Evolutionary conservation across 2,329 filamentous ascomycete genomes (phyloP).

Genomic region (Cladosporium velox): DNA sequence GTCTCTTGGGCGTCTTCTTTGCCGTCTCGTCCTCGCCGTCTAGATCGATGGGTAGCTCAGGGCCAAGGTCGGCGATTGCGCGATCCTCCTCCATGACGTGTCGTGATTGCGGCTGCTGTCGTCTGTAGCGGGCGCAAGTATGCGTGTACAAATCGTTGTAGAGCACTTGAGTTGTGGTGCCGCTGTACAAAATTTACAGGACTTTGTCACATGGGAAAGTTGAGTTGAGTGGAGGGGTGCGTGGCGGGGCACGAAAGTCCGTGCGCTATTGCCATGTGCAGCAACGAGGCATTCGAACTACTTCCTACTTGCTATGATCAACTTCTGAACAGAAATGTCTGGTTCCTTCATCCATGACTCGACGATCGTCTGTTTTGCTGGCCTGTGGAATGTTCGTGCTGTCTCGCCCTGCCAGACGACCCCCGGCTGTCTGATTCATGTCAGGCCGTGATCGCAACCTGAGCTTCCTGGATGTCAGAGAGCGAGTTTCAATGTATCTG

Average conservation of each 20-base stretch:
- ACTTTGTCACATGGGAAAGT: conserved; percentile 1
- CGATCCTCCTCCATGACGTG: conserved; percentile 73
- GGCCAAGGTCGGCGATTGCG: conserved; percentile 68
- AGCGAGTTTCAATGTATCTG: background rate
- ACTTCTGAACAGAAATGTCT: too few relatives aligned
- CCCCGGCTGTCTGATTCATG: background rate
- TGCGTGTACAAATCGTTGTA: background rate
- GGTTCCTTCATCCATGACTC: too few relatives aligned
- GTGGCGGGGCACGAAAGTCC: background rate
- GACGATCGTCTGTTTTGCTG: too few relatives aligned
- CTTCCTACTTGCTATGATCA: too few relatives aligned
- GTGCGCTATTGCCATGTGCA: background rate
- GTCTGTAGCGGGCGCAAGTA: background rate
- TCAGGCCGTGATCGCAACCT: background rate
- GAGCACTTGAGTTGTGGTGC: background rate
- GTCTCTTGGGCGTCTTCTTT: conserved; percentile 77
- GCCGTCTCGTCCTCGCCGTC: conserved; percentile 50
- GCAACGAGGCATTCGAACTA: background rate
- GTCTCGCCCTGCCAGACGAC: too few relatives aligned
- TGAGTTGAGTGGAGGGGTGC: background rate
- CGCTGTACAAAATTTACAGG: background rate
- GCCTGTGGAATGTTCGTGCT: too few relatives aligned
- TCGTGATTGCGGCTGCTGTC: background rate
- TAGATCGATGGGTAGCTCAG: conserved; percentile 67
- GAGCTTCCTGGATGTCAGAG: background rate